A percentile compares a stretch with the other conserved stretches of the same genome.
These are phyloP conservation scores for Phaeotremella skinneri DNA, from an alignment of 768 basidiomycete species.

Conservation along the genomic window DNA sequence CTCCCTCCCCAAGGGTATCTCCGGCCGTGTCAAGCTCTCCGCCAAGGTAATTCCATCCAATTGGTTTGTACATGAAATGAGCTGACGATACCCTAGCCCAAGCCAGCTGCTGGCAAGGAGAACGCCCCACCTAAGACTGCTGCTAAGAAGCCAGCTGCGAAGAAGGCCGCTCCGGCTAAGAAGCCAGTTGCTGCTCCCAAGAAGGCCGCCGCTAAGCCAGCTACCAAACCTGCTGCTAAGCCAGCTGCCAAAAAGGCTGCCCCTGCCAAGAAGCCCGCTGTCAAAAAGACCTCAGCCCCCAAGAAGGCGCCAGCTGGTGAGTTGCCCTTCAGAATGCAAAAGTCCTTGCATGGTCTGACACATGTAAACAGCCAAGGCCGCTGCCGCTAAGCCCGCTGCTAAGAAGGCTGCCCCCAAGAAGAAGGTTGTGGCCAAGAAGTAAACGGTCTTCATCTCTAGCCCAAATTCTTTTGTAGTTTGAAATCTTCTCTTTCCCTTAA, in stretches of 20 bases:
- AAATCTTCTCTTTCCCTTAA: conserved; percentile 5
- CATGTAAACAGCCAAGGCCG: conserved; percentile 27
- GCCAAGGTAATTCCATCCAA: conserved; percentile 40
- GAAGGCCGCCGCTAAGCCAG: conserved; percentile 52
- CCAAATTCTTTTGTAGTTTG: conserved; percentile 3
- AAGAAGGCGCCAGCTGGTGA: conserved; percentile 42
- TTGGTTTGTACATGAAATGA: background rate
- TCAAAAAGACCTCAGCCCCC: conserved; percentile 29
- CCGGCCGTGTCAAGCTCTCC: conserved; percentile 49
- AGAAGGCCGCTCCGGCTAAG: conserved; percentile 48
- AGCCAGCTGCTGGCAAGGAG: conserved; percentile 49
- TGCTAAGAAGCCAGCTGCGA: conserved; percentile 31
- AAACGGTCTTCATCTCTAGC: conserved; percentile 7
- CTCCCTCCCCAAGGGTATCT: conserved; percentile 77
- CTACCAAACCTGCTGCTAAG: conserved; percentile 54
- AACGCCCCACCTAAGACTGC: conserved; percentile 52
- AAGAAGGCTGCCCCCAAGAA: conserved; percentile 42
- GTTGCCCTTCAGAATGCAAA: background rate
- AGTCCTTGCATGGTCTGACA: conserved; percentile 4
- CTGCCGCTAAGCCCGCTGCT: conserved; percentile 27
- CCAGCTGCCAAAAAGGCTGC: conserved; percentile 43
- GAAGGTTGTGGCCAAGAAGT: conserved; percentile 43
- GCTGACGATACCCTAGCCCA: conserved; percentile 38
- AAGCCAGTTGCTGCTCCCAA: conserved; percentile 45
- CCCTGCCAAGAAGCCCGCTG: conserved; percentile 25